Conservation (phyloP, 805 yeast species). For the Ascoidea rubescens region DNA sequence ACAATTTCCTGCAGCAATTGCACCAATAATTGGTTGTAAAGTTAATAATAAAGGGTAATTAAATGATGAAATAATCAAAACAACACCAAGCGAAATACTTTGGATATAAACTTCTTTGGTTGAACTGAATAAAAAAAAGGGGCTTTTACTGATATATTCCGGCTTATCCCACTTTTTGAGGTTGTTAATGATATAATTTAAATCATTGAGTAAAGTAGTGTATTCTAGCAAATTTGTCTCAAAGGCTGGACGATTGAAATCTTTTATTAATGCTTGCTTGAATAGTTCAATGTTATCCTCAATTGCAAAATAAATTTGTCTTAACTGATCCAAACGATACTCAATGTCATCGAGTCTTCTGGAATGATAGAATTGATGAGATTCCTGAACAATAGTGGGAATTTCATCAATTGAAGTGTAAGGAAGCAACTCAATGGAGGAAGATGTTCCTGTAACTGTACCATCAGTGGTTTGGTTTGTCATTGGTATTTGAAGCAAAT, state of each 20-base stretch:
- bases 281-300: conserved; percentile 42
- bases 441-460: no score
- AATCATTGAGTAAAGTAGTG: conserved; percentile 34
- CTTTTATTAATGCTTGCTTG: conserved; percentile 43
- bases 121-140: conserved; percentile 19
- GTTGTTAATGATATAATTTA: conserved; percentile 41
- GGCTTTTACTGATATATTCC: conserved; percentile 18
- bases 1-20: conserved; percentile 76
- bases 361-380: conserved; percentile 26
- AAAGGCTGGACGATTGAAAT: conserved; percentile 47
- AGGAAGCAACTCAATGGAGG: no score
- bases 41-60: conserved; percentile 64
- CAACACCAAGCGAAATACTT: conserved; percentile 43
- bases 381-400: conserved; percentile 22
- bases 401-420: no score
- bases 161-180: conserved; percentile 51
- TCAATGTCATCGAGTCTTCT: conserved; percentile 38
- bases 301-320: conserved; percentile 51
- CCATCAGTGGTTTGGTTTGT: no score
- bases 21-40: conserved; percentile 57
- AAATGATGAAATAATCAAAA: conserved; percentile 65
- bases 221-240: conserved; percentile 57
- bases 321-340: conserved; percentile 45
- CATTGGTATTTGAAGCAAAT: no score
- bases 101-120: conserved; percentile 19